phyloP scores from a whole-genome alignment of 2,329 filamentous ascomycete genomes.

The Mycosphaerella arachidis region DNA sequence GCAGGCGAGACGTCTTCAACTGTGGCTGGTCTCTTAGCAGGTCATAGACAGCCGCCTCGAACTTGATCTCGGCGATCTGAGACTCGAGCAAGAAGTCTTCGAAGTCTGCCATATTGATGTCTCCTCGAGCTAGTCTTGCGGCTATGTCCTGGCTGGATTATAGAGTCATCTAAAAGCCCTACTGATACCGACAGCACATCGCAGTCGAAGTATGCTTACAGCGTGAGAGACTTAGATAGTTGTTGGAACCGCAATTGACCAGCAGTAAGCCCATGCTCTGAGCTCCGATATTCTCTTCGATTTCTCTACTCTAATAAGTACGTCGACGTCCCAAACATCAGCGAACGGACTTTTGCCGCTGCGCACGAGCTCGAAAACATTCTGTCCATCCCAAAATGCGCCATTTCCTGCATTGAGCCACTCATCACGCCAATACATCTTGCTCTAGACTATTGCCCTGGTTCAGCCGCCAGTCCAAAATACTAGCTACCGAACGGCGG shows the following conservation, averaged over 20 bases:
- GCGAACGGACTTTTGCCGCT: background rate
- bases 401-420: background rate
- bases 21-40: background rate
- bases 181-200: background rate
- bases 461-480: too few species aligned
- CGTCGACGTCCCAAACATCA: background rate
- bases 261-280: background rate
- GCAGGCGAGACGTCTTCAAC: background rate
- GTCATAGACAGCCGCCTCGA: background rate
- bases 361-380: background rate
- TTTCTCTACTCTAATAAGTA: background rate
- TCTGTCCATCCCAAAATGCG: background rate
- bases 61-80: conserved; percentile 1
- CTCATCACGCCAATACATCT: background rate
- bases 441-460: background rate
- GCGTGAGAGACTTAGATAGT: background rate
- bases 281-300: background rate
- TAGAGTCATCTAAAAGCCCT: background rate
- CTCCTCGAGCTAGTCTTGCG: background rate
- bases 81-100: background rate
- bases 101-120: background rate
- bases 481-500: too few species aligned
- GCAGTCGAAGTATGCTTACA: background rate
- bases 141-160: background rate
- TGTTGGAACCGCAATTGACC: background rate